Base-by-base conservation (phyloP, 2,329 filamentous ascomycete genomes). In the Trichoderma endophyticum region DNA sequence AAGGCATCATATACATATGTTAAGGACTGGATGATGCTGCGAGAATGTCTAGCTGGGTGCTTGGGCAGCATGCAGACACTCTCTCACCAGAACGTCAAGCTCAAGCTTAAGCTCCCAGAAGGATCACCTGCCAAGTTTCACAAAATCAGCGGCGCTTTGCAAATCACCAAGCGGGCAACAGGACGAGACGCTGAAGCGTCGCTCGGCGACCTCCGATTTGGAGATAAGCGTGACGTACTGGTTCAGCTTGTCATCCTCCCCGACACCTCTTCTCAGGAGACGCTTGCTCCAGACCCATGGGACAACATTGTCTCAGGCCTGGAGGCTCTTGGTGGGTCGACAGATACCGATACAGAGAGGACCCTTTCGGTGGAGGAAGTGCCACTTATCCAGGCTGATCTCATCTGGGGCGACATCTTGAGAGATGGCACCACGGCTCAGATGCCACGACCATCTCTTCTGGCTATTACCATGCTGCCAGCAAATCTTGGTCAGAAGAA, bases 1-100 rank as follows among this genome's bases (percentile, higher is more conserved):
- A 99, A 98, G 83, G 96, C 95, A 5, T 97, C 94, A 1, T 99
- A 98, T 79, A 97, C 94, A 1, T 99, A 98, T 78, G 95, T 99
- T 76, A 99, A 98, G 83, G 96, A 99, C 81, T 99, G 96, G 96
- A 98, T 98, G 95, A 99, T 98, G 95, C 88, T 99, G 43, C 92
- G 96, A 32, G 96, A 99, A 81, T 98, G 96, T 80, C 87, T 98
- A 59, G 96, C 95, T 28, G 96, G 96, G 57, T 98, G 95, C 78
- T 85, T 99, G 32, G 96, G 96, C 61, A 91, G 94, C 15, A 88
- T 98, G 79, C 96, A 99, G 81, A 94, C 93, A 2, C 91, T 94
- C 32, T 98, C 96, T n/a, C 96, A 99, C 80, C 96, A 98, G 80
- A 98, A 98, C 78, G 96, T 97, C 71, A 98, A 97, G 84, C 87